phyloP scores from a whole-genome alignment of 306 rosid species.

The Nissolia schottii region DNA sequence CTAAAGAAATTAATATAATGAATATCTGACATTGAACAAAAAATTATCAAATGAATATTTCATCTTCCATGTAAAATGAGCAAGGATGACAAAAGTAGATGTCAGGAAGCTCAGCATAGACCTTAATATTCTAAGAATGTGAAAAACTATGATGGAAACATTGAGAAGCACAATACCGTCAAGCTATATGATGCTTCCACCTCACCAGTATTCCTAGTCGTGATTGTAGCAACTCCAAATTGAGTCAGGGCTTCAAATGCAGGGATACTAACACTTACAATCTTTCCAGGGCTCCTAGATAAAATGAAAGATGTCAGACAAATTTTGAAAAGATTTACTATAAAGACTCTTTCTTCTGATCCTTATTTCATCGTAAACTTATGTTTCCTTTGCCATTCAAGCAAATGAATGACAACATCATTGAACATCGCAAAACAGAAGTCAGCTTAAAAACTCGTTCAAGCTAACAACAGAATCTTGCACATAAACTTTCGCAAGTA shows the following conservation, averaged over 20 bases:
- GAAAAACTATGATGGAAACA: conserved; percentile 2
- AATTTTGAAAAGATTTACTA: background rate
- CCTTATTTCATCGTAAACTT: background rate
- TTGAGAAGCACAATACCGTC: conserved; percentile 56
- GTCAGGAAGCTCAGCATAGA: background rate
- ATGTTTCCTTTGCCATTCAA: background rate
- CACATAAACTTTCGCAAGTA: background rate
- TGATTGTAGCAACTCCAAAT: conserved; percentile 76
- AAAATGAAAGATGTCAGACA: conserved; percentile 15
- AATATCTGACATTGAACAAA: background rate
- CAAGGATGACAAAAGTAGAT: conserved; percentile 10
- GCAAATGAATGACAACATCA: background rate
- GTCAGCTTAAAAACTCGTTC: background rate
- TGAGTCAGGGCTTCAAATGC: conserved; percentile 84
- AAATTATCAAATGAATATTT: conserved; percentile 1
- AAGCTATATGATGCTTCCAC: conserved; percentile 94
- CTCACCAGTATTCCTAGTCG: conserved; percentile 83
- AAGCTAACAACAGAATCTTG: background rate
- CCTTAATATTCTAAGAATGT: background rate
- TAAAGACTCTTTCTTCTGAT: background rate
- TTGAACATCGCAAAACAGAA: background rate
- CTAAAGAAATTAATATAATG: background rate
- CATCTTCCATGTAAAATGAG: background rate
- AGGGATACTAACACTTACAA: conserved; percentile 69
- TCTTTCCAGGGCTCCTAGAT: conserved; percentile 89